Conservation (phyloP, 2,329 filamentous ascomycete genomes). For the Penicillium decumbens region DNA sequence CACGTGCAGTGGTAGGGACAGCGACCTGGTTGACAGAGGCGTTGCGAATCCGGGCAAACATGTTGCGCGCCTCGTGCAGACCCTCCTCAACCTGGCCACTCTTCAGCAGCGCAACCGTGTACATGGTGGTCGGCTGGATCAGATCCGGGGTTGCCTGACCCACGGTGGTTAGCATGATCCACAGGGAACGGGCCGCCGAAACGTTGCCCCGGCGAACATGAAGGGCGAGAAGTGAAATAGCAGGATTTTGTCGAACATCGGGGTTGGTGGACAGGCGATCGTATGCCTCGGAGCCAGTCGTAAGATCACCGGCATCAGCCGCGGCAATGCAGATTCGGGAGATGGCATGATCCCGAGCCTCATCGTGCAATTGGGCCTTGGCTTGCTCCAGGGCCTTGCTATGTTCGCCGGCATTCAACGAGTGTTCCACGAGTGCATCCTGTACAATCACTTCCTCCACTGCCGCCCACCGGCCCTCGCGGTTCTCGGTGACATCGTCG, state of each 20-base stretch:
- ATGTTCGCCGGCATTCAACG: slow-evolving; percentile 66
- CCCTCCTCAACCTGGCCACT: slow-evolving; percentile 81
- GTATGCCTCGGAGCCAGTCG: slow-evolving; percentile 65
- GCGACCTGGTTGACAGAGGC: slow-evolving; percentile 49
- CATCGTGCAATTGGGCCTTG: slow-evolving; percentile 53
- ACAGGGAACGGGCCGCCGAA: slow-evolving; percentile 70
- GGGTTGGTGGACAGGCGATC: slow-evolving; percentile 53
- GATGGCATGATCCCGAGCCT: slow-evolving; percentile 61
- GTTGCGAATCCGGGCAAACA: slow-evolving; percentile 79
- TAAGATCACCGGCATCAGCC: slow-evolving; percentile 70
- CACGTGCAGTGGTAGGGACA: slow-evolving; percentile 54
- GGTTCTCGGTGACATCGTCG: slow-evolving; percentile 41
- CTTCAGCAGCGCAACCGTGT: slow-evolving; percentile 78
- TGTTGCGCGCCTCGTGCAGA: slow-evolving; percentile 70
- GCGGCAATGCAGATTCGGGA: slow-evolving; percentile 68
- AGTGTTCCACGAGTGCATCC: slow-evolving; percentile 72
- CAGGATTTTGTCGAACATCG: slow-evolving; percentile 52
- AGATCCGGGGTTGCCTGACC: slow-evolving; percentile 59
- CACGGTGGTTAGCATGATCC: slow-evolving; percentile 63
- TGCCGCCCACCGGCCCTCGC: slow-evolving; percentile 56
- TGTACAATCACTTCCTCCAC: slow-evolving; percentile 69
- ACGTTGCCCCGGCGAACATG: slow-evolving; percentile 79
- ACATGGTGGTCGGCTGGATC: slow-evolving; percentile 88
- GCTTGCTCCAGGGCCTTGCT: slow-evolving; percentile 71
- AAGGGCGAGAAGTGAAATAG: slow-evolving; percentile 80